Evolutionary conservation across 257 asterid genomes (phyloP).

Genomic region (Euphrasia confusa): DNA sequence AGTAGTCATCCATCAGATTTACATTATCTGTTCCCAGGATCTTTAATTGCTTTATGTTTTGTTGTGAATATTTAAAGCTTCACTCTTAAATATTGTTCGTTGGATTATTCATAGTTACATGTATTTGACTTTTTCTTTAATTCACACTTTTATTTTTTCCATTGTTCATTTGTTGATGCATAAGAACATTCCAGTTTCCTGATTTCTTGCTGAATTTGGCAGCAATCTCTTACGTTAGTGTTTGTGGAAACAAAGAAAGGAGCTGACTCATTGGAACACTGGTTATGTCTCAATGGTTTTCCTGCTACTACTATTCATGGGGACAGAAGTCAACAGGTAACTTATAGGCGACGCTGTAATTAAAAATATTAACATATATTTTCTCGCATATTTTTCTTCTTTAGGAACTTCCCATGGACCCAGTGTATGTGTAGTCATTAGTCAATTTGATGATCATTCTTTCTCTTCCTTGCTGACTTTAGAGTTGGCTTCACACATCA

Average conservation of each 20-base stretch:
- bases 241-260: constrained; percentile 92
- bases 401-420: background rate
- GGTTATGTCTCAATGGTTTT: constrained; percentile 58
- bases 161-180: background rate
- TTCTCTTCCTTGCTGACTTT: background rate
- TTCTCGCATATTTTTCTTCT: background rate
- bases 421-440: background rate
- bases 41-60: background rate
- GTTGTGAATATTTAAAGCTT: background rate
- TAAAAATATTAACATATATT: constrained; percentile 1
- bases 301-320: constrained; percentile 93
- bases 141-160: background rate
- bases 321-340: constrained; percentile 82
- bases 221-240: constrained; percentile 72
- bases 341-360: background rate
- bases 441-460: background rate
- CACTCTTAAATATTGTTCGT: background rate
- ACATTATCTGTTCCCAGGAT: background rate
- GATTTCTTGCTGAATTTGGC: constrained; percentile 25
- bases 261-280: constrained; percentile 80
- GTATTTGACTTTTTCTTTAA: background rate
- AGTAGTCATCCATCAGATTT: background rate
- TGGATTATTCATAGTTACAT: background rate
- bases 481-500: background rate
- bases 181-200: too few species aligned